Evolutionary conservation across 495 filamentous ascomycete species (phyloP).

Genomic region (Patellaria atrata): DNA sequence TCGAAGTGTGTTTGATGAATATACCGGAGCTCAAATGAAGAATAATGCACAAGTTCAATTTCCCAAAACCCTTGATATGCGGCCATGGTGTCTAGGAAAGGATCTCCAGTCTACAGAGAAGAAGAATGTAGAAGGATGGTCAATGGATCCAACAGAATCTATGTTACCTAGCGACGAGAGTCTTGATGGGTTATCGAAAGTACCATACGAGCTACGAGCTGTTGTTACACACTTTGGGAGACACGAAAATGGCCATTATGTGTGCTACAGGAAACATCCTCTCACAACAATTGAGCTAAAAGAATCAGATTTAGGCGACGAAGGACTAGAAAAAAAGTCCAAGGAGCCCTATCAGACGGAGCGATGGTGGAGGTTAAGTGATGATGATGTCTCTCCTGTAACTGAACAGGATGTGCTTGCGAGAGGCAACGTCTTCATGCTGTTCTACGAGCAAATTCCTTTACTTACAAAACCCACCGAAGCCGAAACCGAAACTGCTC

Average conservation of each 20-base stretch:
- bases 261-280: constrained; percentile 67
- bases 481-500: no score
- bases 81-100: constrained; percentile 51
- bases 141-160: constrained; percentile 44
- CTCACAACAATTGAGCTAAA: constrained; percentile 14
- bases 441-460: constrained; percentile 77
- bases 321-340: not conserved
- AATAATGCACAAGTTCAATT: constrained; percentile 68
- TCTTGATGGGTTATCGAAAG: constrained; percentile 24
- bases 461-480: no score
- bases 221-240: constrained; percentile 79
- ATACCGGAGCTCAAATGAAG: constrained; percentile 61
- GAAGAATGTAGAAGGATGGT: constrained; percentile 46
- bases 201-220: constrained; percentile 61
- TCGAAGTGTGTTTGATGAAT: constrained; percentile 77
- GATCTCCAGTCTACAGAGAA: constrained; percentile 1
- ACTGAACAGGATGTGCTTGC: constrained; percentile 56
- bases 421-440: constrained; percentile 86
- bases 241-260: constrained; percentile 93
- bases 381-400: constrained; percentile 64
- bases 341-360: constrained; percentile 8
- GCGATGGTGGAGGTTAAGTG: constrained; percentile 74
- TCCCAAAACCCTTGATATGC: constrained; percentile 56
- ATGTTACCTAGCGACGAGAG: constrained; percentile 46
- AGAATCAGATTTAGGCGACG: constrained; percentile 3